Base-by-base conservation (phyloP, 805 yeast genomes). In the Candida saitoana region DNA sequence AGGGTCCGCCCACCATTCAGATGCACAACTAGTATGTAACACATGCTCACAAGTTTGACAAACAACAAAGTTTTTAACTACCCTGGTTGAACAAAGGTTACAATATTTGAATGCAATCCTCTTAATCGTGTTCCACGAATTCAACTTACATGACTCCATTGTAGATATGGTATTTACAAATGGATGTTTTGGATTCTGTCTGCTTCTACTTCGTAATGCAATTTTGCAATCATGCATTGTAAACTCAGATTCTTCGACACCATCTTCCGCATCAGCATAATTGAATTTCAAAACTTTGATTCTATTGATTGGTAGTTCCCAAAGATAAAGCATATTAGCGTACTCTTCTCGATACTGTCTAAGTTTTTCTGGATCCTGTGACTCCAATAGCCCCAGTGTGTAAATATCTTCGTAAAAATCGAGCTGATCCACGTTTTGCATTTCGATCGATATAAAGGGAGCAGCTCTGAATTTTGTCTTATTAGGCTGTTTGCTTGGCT, bases 241-340 rank as follows among this genome's bases (percentile, higher is more conserved):
- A 15, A 36, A 36, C 25, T 36, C 38, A 14, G 64, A 55, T 36
- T 35, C 27, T 41, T 25, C 46, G 41, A 15, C 34, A 7, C 41
- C 20, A 3, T 41, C 32, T 5, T 49, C 44, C 15, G 43, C 15
- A 12, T 54, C 46, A 3, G 75, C 60, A 45, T 73, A 74, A 52
- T 83, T 84, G 65, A 79, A 77, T 61, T 90, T 88, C 42, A 87
- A 59, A 8, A 90, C 76, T 53, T 90, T 90, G 20, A 87, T 79
- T 34, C 96, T 63, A 48, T 82, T 79, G n/a, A 85, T 74, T 0
- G 89, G 85, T 15, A 89, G 68, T 0, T 93, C 95, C 97, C 97
- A 91, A 25, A 75, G 61, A 53, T 77, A 86, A 11, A 90, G 66
- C 55, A 90, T 72, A 15, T 82, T 76, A 0, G 96, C 89, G 59